Conservation (phyloP, 2,329 filamentous ascomycete species). For the Arthrobotrys conoides region DNA sequence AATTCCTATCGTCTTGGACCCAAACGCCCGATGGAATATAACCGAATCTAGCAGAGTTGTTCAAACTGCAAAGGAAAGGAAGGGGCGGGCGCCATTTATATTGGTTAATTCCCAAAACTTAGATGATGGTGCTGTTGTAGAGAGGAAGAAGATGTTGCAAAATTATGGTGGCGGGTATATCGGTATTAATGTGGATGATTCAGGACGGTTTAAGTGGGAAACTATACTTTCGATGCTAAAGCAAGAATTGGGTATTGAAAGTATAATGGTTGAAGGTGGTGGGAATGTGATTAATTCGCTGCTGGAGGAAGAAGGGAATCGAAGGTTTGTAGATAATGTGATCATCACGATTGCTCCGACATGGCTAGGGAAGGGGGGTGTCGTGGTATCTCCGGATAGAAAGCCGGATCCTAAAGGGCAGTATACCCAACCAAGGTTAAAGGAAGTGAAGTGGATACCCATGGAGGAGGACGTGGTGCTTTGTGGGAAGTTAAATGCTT, state of each 20-base stretch:
- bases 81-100: conserved; percentile 81
- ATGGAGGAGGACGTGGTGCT: conserved; percentile 87
- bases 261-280: conserved; percentile 94
- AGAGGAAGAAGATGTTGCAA: conserved; percentile 67
- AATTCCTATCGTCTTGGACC: conserved; percentile 85
- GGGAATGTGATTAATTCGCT: conserved; percentile 85
- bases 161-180: conserved; percentile 73
- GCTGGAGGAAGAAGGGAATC: conserved; percentile 73
- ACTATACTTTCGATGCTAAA: conserved; percentile 65
- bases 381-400: conserved; percentile 80
- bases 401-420: conserved; percentile 70
- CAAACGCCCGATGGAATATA: conserved; percentile 80
- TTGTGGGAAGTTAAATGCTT: conserved; percentile 74
- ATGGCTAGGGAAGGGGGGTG: conserved; percentile 87
- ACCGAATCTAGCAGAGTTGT: conserved; percentile 75
- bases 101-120: conserved; percentile 66
- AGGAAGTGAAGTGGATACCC: conserved; percentile 79
- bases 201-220: conserved; percentile 22
- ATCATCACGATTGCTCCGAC: conserved; percentile 91
- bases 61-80: conserved; percentile 74
- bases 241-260: conserved; percentile 70
- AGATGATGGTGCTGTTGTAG: not conserved
- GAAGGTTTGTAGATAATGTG: conserved; percentile 79
- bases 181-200: conserved; percentile 64
- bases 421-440: conserved; percentile 74